Percentiles rank a stretch among this genome's conserved stretches.
Evolutionary conservation across 495 filamentous ascomycete genomes (phyloP).

Genomic region (Elasticomyces elasticus): DNA sequence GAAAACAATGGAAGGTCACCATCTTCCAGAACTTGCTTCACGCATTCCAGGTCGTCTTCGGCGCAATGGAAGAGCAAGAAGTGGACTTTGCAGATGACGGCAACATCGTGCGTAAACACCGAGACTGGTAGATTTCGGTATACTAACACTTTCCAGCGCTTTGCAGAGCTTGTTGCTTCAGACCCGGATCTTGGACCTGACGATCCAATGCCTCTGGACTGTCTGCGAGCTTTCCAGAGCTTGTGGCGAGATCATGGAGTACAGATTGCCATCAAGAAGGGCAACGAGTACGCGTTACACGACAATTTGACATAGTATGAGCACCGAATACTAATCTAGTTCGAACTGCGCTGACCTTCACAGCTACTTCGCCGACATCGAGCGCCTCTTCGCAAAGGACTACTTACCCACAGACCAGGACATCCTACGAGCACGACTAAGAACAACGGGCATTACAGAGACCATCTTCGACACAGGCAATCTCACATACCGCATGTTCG

Average conservation of each 20-base stretch:
- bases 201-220: constrained; percentile 48
- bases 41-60: constrained; percentile 56
- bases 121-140: background rate
- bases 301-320: constrained; percentile 90
- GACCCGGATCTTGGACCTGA: constrained; percentile 31
- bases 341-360: constrained; percentile 22
- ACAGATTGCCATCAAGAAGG: constrained; percentile 73
- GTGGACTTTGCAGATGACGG: constrained; percentile 70
- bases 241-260: constrained; percentile 81
- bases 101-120: constrained; percentile 52
- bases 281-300: constrained; percentile 92
- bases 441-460: constrained; percentile 95
- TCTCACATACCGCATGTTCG: constrained; percentile 97
- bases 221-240: constrained; percentile 68
- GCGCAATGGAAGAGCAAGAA: constrained; percentile 82
- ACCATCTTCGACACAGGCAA: constrained; percentile 90
- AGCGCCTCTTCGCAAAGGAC: constrained; percentile 74
- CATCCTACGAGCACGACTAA: constrained; percentile 79
- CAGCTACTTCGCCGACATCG: constrained; percentile 86
- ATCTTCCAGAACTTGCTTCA: constrained; percentile 55
- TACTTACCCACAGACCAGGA: constrained; percentile 97
- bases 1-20: constrained; percentile 82
- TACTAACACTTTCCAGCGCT: constrained; percentile 21
- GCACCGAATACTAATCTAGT: background rate
- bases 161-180: constrained; percentile 33